Evolutionary conservation across 805 yeast genomes (phyloP).

Genomic region (Gaillardinia entomophila): DNA sequence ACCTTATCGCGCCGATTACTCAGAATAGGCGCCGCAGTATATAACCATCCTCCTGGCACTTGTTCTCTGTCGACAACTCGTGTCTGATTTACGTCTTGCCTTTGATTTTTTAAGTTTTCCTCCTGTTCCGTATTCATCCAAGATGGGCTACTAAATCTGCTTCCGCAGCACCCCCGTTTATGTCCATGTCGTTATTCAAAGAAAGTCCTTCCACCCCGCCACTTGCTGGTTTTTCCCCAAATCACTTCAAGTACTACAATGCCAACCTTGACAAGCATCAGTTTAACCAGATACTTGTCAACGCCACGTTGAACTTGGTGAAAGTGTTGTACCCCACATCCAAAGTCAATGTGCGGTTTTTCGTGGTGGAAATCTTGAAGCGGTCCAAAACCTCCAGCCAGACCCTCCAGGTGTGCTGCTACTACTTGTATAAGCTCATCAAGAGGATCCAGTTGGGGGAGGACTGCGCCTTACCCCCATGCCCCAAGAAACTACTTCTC

Average conservation of each 20-base stretch:
- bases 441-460: constrained; percentile 8
- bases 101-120: no score
- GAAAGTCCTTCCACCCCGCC: background rate
- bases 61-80: no score
- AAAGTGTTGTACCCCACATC: constrained; percentile 22
- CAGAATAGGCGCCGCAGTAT: no score
- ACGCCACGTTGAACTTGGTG: constrained; percentile 29
- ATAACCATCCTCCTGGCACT: no score
- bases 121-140: no score
- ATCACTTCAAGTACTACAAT: constrained; percentile 35
- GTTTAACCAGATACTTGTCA: constrained; percentile 34
- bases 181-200: no score
- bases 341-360: constrained; percentile 15
- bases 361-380: constrained; percentile 36
- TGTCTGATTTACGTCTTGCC: no score
- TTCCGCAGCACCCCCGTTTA: no score
- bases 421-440: constrained; percentile 50
- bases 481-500: constrained; percentile 65
- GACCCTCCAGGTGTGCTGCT: constrained; percentile 62
- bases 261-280: constrained; percentile 33
- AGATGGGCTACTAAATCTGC: no score
- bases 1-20: no score
- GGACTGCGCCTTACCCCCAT: constrained; percentile 15
- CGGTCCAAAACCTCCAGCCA: constrained; percentile 56
- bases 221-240: constrained; percentile 16